Percentiles rank a stretch among this genome's conserved stretches.
These are phyloP conservation scores for Exutisphaerella laricina DNA, from an alignment of 2,329 filamentous ascomycete species.

Conservation along the genomic window DNA sequence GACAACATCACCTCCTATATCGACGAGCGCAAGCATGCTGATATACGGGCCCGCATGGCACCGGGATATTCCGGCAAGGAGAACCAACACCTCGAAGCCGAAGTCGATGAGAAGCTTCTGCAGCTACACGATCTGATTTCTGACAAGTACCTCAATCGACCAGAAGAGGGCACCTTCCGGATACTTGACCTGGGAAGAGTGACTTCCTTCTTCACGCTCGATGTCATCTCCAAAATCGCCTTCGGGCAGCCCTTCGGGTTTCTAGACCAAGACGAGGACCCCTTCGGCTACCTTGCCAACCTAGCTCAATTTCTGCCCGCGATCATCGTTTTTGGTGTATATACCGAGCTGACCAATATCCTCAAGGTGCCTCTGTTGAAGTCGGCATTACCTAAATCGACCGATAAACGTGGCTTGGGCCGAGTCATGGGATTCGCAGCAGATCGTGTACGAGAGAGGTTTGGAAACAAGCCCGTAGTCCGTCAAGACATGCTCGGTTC, in stretches of 20 bases:
- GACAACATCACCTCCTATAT: conserved; percentile 38
- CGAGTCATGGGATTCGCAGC: conserved; percentile 42
- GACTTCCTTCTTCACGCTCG: conserved; percentile 39
- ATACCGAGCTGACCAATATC: conserved; percentile 40
- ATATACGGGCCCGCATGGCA: conserved; percentile 35
- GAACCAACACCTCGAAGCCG: conserved; percentile 34
- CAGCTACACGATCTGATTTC: conserved; percentile 32
- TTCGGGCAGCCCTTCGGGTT: conserved; percentile 47
- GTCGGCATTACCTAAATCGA: conserved; percentile 41
- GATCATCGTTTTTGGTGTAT: conserved; percentile 42
- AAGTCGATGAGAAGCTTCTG: conserved; percentile 35
- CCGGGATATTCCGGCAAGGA: conserved; percentile 39
- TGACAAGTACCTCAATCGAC: conserved; percentile 32
- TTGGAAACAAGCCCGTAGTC: conserved; percentile 39
- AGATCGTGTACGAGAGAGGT: conserved; percentile 44
- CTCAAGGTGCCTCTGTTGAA: conserved; percentile 40
- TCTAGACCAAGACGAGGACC: conserved; percentile 45
- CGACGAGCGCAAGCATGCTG: conserved; percentile 36
- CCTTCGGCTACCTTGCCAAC: conserved; percentile 46
- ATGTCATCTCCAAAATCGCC: conserved; percentile 39
- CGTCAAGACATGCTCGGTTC: conserved; percentile 51
- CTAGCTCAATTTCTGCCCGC: conserved; percentile 40
- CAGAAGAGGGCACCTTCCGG: conserved; percentile 27
- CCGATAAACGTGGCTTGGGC: conserved; percentile 40
- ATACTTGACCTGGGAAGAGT: conserved; percentile 35